Percentiles rank a stretch among this genome's conserved stretches.
Evolutionary conservation across 2,329 filamentous ascomycete species (phyloP).

Genomic region (Verticillium isaacii): DNA sequence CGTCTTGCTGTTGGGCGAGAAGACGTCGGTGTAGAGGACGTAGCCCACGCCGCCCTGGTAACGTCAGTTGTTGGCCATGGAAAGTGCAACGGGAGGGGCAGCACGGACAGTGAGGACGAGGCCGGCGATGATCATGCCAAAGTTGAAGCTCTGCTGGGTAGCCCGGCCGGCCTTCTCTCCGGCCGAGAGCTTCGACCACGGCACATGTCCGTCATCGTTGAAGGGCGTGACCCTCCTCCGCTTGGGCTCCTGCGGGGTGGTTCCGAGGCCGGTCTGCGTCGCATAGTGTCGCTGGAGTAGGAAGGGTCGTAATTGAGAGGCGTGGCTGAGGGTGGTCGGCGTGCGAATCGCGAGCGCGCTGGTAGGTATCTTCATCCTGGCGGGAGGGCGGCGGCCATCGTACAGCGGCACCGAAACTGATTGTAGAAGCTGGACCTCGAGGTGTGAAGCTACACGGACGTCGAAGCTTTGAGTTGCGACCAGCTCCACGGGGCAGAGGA

Average conservation of each 20-base stretch:
- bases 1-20: slow-evolving; percentile 80
- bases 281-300: slow-evolving; percentile 49
- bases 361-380: slow-evolving; percentile 42
- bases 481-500: not conserved
- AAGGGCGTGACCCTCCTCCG: slow-evolving; percentile 74
- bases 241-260: slow-evolving; percentile 37
- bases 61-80: not conserved
- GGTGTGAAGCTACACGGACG: not conserved
- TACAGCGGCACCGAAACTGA: slow-evolving; percentile 13
- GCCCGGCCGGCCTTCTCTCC: slow-evolving; percentile 78
- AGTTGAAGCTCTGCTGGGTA: slow-evolving; percentile 87
- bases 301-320: slow-evolving; percentile 28
- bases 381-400: slow-evolving; percentile 33
- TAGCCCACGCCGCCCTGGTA: slow-evolving; percentile 69
- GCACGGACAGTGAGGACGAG: slow-evolving; percentile 66
- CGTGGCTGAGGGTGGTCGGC: slow-evolving; percentile 14
- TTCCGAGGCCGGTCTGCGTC: slow-evolving; percentile 45
- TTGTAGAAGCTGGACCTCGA: not conserved
- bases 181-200: slow-evolving; percentile 71
- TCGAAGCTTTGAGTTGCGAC: slow-evolving; percentile 6
- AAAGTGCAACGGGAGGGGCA: slow-evolving; percentile 1
- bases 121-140: slow-evolving; percentile 71
- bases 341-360: slow-evolving; percentile 30
- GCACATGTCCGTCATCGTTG: slow-evolving; percentile 78
- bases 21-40: slow-evolving; percentile 76